Conservation (phyloP, 2,329 filamentous ascomycete genomes). For the Cladosporium sp. region DNA sequence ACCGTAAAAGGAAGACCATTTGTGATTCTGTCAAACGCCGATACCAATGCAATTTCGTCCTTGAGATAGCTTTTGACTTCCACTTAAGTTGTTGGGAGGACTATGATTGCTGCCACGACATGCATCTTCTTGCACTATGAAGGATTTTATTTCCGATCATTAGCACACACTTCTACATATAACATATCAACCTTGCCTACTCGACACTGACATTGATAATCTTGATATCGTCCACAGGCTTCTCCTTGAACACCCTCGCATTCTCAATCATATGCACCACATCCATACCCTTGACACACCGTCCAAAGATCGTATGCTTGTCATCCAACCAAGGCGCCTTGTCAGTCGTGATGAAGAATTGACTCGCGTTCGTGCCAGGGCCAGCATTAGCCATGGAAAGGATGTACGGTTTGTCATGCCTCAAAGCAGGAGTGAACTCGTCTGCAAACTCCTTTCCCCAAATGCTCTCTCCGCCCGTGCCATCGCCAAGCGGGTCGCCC, state of each 20-base stretch:
- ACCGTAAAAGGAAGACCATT: too few species aligned
- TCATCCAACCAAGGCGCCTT: constrained; percentile 95
- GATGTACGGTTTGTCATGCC: constrained; percentile 94
- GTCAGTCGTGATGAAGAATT: constrained; percentile 98
- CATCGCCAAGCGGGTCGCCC: constrained; percentile 82
- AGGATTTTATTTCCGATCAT: too few species aligned
- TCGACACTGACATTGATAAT: constrained; percentile 71
- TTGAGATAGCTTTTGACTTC: too few species aligned
- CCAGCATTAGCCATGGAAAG: constrained; percentile 98
- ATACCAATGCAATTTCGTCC: too few species aligned
- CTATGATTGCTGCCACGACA: too few species aligned
- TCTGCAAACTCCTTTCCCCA: constrained; percentile 92
- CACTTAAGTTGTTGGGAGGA: too few species aligned
- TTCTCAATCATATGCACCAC: constrained; percentile 97
- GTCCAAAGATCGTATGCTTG: constrained; percentile 94
- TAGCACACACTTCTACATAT: background rate
- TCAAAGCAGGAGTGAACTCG: constrained; percentile 77
- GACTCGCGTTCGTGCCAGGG: constrained; percentile 88
- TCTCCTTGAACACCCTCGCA: constrained; percentile 79
- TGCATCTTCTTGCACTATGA: too few species aligned
- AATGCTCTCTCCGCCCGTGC: constrained; percentile 85
- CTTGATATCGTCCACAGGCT: constrained; percentile 95
- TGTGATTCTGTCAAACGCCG: too few species aligned
- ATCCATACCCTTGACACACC: constrained; percentile 84
- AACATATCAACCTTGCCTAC: background rate